phyloP scores from a whole-genome alignment of 208 protist species.

The Borovskyia barvae region DNA sequence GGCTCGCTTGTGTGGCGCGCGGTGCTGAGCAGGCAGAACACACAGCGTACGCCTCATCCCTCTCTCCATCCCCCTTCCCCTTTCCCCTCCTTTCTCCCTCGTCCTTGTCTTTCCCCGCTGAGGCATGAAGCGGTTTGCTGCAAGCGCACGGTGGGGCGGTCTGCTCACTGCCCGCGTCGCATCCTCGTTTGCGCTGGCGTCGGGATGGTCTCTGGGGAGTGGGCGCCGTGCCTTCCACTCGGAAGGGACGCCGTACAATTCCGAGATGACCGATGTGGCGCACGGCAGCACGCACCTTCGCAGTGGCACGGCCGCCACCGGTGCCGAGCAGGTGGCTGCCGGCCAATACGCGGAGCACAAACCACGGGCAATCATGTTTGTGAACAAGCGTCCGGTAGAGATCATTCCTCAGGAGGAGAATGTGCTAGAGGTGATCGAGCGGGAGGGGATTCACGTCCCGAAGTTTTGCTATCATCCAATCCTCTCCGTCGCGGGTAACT shows the following conservation, averaged over 20 bases:
- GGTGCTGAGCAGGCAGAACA: no score
- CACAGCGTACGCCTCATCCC: no score
- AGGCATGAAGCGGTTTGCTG: slow-evolving; percentile 16
- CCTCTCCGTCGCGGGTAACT: slow-evolving; percentile 96
- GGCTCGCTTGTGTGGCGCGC: no score
- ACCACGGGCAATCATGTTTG: slow-evolving; percentile 90
- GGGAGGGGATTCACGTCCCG: slow-evolving; percentile 87
- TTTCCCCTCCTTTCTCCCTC: not conserved
- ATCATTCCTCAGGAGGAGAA: slow-evolving; percentile 93
- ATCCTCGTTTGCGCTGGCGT: not conserved
- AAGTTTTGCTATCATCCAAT: slow-evolving; percentile 93
- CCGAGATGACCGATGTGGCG: slow-evolving; percentile 47
- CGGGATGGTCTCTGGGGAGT: slow-evolving; percentile 5
- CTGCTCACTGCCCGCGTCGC: not conserved
- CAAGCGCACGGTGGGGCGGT: slow-evolving; percentile 2
- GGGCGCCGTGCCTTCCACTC: slow-evolving; percentile 57
- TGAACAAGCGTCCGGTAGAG: slow-evolving; percentile 88
- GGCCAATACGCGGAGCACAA: slow-evolving; percentile 88
- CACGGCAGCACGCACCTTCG: slow-evolving; percentile 67
- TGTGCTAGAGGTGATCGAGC: slow-evolving; percentile 86
- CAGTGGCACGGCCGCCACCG: slow-evolving; percentile 34
- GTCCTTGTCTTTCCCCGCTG: no score
- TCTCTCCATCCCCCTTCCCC: no score
- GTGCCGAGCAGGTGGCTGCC: slow-evolving; percentile 67
- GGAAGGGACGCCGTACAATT: slow-evolving; percentile 73